phyloP scores from a whole-genome alignment of 1,284 basidiomycete species.

The Trichosporon coremiiforme region DNA sequence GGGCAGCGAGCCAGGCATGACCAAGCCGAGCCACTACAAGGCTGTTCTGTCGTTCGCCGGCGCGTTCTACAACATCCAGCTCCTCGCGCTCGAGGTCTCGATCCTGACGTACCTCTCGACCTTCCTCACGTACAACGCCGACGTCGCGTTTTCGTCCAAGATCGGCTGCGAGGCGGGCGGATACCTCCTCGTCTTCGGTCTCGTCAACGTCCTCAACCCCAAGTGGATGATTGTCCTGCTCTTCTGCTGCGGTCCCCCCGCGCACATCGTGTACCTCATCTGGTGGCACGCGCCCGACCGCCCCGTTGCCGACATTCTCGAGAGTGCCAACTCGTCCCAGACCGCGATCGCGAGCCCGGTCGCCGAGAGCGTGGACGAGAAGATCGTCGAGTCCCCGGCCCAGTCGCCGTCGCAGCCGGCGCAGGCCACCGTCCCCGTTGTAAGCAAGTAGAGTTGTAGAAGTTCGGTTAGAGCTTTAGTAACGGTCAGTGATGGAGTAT shows the following conservation, averaged over 20 bases:
- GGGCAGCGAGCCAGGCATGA: constrained; percentile 23
- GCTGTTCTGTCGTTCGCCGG: constrained; percentile 25
- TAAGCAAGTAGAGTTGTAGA: constrained; percentile 1
- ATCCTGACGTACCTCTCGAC: constrained; percentile 30
- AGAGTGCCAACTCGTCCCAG: constrained; percentile 13
- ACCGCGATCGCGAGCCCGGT: not conserved
- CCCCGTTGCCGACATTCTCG: constrained; percentile 24
- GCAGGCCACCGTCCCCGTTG: not conserved
- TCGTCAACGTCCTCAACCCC: constrained; percentile 30
- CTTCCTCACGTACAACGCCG: constrained; percentile 30
- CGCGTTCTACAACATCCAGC: constrained; percentile 33
- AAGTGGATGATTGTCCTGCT: constrained; percentile 34
- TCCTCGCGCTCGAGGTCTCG: constrained; percentile 30
- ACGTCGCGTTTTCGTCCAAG: constrained; percentile 31
- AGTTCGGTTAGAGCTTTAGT: not conserved
- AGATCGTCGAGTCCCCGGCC: not conserved
- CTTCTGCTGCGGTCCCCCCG: constrained; percentile 25
- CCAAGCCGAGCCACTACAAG: constrained; percentile 23
- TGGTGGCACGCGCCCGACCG: constrained; percentile 29
- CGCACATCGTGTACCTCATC: constrained; percentile 23
- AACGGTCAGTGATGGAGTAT: not conserved
- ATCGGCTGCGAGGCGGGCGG: constrained; percentile 31
- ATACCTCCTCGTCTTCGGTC: constrained; percentile 31
- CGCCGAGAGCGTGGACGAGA: not conserved
- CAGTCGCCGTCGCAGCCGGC: not conserved